Evolutionary conservation across 2,329 filamentous ascomycete species (phyloP).

Genomic region (Aspergillus floridensis): DNA sequence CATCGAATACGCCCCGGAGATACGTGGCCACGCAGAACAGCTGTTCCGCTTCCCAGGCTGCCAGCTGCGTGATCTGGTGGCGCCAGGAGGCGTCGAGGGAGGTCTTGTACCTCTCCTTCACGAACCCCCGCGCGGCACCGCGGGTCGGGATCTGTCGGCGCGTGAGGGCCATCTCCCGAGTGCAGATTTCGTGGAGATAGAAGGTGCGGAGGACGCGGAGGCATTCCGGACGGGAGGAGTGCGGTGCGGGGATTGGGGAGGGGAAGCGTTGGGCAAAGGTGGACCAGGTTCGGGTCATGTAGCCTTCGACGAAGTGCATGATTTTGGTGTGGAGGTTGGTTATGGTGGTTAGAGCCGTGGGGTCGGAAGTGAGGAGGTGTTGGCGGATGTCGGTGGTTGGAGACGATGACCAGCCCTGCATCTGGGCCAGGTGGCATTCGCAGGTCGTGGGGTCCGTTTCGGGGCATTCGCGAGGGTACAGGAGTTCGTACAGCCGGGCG

Average conservation of each 20-base stretch:
- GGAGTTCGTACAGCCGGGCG: too few relatives aligned
- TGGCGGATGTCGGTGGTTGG: too few relatives aligned
- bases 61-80: neutral
- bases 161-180: neutral
- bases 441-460: too few relatives aligned
- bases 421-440: too few relatives aligned
- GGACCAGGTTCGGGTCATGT: neutral
- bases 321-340: neutral
- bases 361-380: too few relatives aligned
- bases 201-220: neutral
- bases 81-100: neutral
- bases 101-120: neutral
- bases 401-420: too few relatives aligned
- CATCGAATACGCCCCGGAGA: neutral
- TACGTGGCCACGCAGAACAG: neutral
- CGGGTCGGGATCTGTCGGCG: neutral
- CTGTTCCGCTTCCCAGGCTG: neutral
- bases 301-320: neutral
- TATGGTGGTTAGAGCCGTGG: too few relatives aligned
- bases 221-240: neutral
- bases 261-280: neutral
- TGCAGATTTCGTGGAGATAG: neutral
- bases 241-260: neutral
- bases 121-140: neutral
- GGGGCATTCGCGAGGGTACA: too few relatives aligned